A percentile compares a stretch with the other conserved stretches of the same genome.
These are phyloP conservation scores for Lachnellula occidentalis DNA, from an alignment of 2,329 filamentous ascomycete species.

Conservation along the genomic window DNA sequence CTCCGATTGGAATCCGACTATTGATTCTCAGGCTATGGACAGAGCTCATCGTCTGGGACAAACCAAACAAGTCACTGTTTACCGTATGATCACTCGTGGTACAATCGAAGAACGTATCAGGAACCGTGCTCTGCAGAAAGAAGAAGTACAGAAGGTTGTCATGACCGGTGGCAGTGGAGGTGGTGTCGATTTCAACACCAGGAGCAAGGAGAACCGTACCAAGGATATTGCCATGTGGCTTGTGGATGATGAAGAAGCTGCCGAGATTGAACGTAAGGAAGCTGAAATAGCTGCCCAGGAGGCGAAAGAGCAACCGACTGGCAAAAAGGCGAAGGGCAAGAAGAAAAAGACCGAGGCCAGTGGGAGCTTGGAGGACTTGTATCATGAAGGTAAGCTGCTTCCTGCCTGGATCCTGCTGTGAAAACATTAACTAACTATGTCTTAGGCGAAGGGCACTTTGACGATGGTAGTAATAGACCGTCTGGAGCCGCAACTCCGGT, in stretches of 20 bases:
- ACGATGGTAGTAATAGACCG: constrained; percentile 73
- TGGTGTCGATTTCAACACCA: constrained; percentile 93
- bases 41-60: constrained; percentile 96
- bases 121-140: constrained; percentile 94
- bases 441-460: constrained; percentile 93
- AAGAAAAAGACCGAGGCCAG: constrained; percentile 50
- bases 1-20: constrained; percentile 98
- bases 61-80: constrained; percentile 92
- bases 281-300: constrained; percentile 64
- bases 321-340: constrained; percentile 57
- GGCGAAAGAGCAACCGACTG: constrained; percentile 57
- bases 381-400: constrained; percentile 81
- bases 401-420: constrained; percentile 10
- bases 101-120: constrained; percentile 98
- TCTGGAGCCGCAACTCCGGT: constrained; percentile 83
- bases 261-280: constrained; percentile 88
- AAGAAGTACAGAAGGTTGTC: constrained; percentile 96
- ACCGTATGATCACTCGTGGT: constrained; percentile 91
- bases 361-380: constrained; percentile 89
- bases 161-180: constrained; percentile 80
- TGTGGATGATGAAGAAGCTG: constrained; percentile 92
- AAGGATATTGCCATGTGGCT: constrained; percentile 99
- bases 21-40: constrained; percentile 98
- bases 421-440: constrained; percentile 23
- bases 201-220: constrained; percentile 83